Evolutionary conservation across 345 rosid species (phyloP).

Genomic region (Brassica juncea): DNA sequence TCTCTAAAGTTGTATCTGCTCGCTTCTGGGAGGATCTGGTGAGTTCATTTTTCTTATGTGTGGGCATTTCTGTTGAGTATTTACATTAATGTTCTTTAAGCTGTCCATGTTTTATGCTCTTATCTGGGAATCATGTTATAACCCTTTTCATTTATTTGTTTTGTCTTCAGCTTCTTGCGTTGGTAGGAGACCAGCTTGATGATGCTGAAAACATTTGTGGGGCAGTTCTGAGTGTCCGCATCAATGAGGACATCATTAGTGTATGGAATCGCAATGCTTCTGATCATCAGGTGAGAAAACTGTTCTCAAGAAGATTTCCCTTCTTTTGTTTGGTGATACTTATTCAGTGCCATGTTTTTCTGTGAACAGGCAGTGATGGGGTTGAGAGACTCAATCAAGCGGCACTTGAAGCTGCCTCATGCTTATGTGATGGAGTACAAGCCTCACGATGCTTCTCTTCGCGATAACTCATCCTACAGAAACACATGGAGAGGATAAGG

Average conservation of each 20-base stretch:
- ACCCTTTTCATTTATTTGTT: not conserved
- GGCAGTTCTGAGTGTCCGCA: constrained; percentile 89
- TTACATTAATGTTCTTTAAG: not conserved
- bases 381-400: constrained; percentile 77
- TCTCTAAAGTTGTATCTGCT: constrained; percentile 87
- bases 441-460: constrained; percentile 91
- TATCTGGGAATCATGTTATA: not conserved
- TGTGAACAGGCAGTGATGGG: constrained; percentile 81
- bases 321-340: constrained; percentile 16
- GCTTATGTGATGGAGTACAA: constrained; percentile 96
- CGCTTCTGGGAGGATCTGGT: constrained; percentile 99
- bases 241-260: constrained; percentile 89
- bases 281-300: constrained; percentile 72
- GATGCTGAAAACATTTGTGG: constrained; percentile 85
- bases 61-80: not conserved
- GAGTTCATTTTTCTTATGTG: constrained; percentile 36
- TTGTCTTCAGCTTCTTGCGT: constrained; percentile 75
- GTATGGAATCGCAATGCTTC: constrained; percentile 96
- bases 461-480: constrained; percentile 89
- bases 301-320: not conserved
- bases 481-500: constrained; percentile 95
- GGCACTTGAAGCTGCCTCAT: constrained; percentile 91
- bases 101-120: not conserved
- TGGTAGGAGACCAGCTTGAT: constrained; percentile 91
- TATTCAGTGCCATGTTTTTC: not conserved